Evolutionary conservation across 2,329 filamentous ascomycete genomes (phyloP).

Genomic region (Ophiostoma australiae): DNA sequence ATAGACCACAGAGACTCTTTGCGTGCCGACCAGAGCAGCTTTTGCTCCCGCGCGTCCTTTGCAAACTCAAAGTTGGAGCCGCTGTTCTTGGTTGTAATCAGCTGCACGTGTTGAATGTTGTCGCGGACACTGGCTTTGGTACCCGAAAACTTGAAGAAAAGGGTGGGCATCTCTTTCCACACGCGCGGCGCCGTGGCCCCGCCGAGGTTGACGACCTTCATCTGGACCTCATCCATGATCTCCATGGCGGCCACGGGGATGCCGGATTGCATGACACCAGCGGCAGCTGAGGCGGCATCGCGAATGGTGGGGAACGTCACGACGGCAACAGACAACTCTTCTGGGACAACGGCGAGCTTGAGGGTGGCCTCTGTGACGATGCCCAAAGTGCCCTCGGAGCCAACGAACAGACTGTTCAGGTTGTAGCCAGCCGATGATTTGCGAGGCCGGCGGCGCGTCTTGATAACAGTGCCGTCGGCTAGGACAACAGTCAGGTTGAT

Average conservation of each 20-base stretch:
- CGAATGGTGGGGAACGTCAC: conserved; percentile 74
- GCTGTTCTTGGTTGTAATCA: conserved; percentile 60
- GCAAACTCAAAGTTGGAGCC: conserved; percentile 72
- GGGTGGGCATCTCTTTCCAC: conserved; percentile 71
- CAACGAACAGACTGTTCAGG: conserved; percentile 72
- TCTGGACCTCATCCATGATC: conserved; percentile 84
- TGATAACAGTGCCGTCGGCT: conserved; percentile 72
- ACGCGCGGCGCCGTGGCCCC: conserved; percentile 62
- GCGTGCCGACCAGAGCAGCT: conserved; percentile 71
- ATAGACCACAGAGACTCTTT: conserved; percentile 85
- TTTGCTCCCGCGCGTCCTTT: conserved; percentile 63
- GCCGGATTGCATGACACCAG: conserved; percentile 68
- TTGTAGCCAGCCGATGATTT: conserved; percentile 84
- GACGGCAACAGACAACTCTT: conserved; percentile 72
- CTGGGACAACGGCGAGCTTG: conserved; percentile 71
- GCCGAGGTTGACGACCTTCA: conserved; percentile 73
- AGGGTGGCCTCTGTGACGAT: conserved; percentile 78
- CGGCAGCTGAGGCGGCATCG: conserved; percentile 68
- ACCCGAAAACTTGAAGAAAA: conserved; percentile 84
- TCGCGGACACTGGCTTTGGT: conserved; percentile 73
- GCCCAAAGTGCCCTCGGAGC: conserved; percentile 75
- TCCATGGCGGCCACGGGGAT: conserved; percentile 74
- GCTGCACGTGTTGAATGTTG: conserved; percentile 64
- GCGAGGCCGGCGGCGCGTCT: conserved; percentile 69
- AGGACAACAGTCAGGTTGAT: conserved; percentile 77